These are phyloP conservation scores for Picea engelmannii DNA, from an alignment of 83 land plant species.

Conservation along the genomic window DNA sequence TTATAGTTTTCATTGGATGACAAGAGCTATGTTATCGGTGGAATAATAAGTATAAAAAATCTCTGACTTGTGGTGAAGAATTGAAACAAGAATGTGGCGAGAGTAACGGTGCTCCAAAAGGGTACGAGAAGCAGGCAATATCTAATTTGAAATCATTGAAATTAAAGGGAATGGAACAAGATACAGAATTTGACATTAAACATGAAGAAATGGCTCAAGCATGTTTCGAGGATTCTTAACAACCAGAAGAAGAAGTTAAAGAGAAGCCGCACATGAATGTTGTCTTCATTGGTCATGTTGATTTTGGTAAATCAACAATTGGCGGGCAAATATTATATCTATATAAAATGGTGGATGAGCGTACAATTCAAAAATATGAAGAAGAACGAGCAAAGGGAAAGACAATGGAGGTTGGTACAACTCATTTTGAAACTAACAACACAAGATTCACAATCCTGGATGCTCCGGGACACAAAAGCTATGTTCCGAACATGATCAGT, in stretches of 20 bases:
- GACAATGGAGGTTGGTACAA: constrained; percentile 98
- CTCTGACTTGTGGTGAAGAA: too few relatives aligned
- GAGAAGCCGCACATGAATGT: constrained; percentile 80
- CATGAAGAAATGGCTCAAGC: constrained; percentile 14
- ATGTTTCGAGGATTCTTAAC: constrained; percentile 23
- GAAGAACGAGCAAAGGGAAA: constrained; percentile 97
- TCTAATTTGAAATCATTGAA: constrained; percentile 5
- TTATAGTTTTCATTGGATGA: too few relatives aligned
- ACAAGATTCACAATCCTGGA: constrained; percentile 97
- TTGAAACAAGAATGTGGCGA: too few relatives aligned
- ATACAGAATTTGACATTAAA: constrained; percentile 15
- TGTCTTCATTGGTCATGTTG: constrained; percentile 98
- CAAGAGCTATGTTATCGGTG: too few relatives aligned
- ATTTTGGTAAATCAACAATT: constrained; percentile 91
- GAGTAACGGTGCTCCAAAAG: too few relatives aligned
- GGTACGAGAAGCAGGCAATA: neutral
- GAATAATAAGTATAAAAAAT: too few relatives aligned
- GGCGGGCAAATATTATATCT: constrained; percentile 67
- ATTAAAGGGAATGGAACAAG: neutral
- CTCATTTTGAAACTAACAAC: constrained; percentile 87
- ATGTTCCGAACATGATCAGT: constrained; percentile 99
- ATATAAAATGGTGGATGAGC: constrained; percentile 79
- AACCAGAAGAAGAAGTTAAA: constrained; percentile 31
- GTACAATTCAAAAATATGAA: constrained; percentile 98
- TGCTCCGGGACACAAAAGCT: constrained; percentile 98